Percentiles rank a stretch among this genome's conserved stretches.
These are phyloP conservation scores for Penicillium sp. DNA, from an alignment of 2,329 filamentous ascomycete genomes.

Conservation along the genomic window DNA sequence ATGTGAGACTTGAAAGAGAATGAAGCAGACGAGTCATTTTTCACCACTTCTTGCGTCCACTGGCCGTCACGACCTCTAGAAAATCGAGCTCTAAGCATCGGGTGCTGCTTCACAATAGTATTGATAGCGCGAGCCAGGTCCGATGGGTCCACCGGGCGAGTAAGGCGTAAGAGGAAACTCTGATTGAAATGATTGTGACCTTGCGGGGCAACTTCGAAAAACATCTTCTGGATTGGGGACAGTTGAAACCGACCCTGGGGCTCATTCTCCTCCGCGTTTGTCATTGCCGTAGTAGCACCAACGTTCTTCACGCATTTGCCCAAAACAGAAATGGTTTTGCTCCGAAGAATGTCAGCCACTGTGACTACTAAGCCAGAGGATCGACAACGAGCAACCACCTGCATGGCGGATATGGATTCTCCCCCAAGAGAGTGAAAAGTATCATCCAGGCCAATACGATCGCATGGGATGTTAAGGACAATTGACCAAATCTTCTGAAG, in stretches of 20 bases:
- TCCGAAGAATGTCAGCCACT: background rate
- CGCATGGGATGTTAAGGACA: background rate
- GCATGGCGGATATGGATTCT: background rate
- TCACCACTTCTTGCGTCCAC: background rate
- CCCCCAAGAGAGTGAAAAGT: background rate
- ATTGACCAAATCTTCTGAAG: background rate
- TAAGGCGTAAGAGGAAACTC: background rate
- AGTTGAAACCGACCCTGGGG: background rate
- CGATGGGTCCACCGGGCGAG: too few species aligned
- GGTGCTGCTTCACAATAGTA: background rate
- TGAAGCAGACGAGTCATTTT: too few species aligned
- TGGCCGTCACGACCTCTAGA: background rate
- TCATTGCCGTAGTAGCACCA: background rate
- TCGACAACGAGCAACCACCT: background rate
- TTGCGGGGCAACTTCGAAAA: background rate
- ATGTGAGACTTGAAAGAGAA: too few species aligned
- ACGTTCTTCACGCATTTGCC: too few species aligned
- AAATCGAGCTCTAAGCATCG: background rate
- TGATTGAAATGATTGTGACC: background rate
- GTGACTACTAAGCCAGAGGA: background rate
- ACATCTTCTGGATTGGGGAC: background rate
- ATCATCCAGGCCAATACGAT: background rate
- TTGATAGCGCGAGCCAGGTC: background rate
- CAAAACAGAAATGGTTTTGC: background rate
- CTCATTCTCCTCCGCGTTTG: too few species aligned